Conservation (phyloP, 768 basidiomycete species). For the Vararia minispora region DNA sequence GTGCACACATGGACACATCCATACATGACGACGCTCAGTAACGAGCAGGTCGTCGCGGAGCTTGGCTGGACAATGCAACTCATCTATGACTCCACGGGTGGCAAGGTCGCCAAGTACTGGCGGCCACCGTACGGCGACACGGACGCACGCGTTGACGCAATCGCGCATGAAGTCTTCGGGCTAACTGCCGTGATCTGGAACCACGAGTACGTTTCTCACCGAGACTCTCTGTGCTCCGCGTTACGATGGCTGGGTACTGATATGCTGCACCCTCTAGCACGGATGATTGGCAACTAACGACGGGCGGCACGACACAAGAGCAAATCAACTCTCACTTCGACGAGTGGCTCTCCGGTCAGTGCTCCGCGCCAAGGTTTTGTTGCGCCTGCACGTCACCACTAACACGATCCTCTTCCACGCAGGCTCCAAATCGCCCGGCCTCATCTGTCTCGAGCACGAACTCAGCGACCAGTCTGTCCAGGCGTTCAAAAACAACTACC, state of each 20-base stretch:
- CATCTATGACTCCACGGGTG: conserved; percentile 36
- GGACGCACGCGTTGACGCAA: conserved; percentile 35
- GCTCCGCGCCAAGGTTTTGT: not conserved
- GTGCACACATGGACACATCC: conserved; percentile 37
- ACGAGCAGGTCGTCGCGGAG: conserved; percentile 32
- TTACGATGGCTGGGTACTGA: not conserved
- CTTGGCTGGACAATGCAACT: conserved; percentile 46
- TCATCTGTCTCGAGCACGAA: conserved; percentile 35
- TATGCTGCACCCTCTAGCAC: conserved; percentile 33
- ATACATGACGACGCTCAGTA: conserved; percentile 37
- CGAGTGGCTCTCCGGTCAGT: conserved; percentile 6
- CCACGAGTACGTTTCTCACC: conserved; percentile 36
- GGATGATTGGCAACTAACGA: conserved; percentile 58
- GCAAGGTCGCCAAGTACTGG: conserved; percentile 31
- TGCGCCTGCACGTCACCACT: not conserved
- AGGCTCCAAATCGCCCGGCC: conserved; percentile 26
- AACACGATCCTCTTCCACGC: conserved; percentile 7
- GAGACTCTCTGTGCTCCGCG: no score
- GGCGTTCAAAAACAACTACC: conserved; percentile 8
- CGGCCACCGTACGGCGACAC: conserved; percentile 26
- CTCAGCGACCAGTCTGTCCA: conserved; percentile 18
- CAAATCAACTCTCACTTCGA: conserved; percentile 8
- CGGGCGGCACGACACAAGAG: conserved; percentile 31
- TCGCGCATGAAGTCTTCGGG: conserved; percentile 36
- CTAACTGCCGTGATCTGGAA: conserved; percentile 34